These are phyloP conservation scores for Gnaphalium uliginosum DNA, from an alignment of 129 eudicot genomes.

Conservation along the genomic window DNA sequence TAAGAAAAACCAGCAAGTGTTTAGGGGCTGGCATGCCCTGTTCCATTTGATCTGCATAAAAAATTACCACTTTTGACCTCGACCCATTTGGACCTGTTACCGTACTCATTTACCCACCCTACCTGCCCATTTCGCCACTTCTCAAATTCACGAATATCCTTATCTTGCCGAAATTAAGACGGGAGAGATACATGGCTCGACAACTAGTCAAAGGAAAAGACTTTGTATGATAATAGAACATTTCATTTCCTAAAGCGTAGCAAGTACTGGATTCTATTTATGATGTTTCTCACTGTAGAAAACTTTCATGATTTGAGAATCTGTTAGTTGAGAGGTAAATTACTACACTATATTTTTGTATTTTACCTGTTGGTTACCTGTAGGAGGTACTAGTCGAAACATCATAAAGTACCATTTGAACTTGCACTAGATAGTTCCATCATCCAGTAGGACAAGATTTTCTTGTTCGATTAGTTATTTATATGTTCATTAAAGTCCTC, in stretches of 20 bases:
- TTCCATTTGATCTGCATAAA: too few species aligned
- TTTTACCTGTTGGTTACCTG: slow-evolving; percentile 28
- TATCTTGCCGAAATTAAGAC: slow-evolving; percentile 24
- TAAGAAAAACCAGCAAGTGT: too few species aligned
- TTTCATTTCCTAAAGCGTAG: background rate
- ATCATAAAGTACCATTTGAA: slow-evolving; percentile 23
- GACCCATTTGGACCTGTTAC: too few species aligned
- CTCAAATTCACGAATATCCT: too few species aligned
- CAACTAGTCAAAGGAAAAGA: slow-evolving; percentile 47
- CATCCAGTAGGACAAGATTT: background rate
- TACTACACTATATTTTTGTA: slow-evolving; percentile 1
- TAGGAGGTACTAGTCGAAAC: slow-evolving; percentile 38
- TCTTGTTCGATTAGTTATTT: background rate
- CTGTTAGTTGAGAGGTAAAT: slow-evolving; percentile 33
- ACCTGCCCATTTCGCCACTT: too few species aligned
- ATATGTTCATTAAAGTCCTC: too few species aligned
- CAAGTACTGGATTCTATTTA: too few species aligned
- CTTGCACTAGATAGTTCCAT: slow-evolving; percentile 29
- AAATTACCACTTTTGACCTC: too few species aligned
- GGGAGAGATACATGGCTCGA: slow-evolving; percentile 25
- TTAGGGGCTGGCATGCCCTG: too few species aligned
- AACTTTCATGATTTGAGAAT: too few species aligned
- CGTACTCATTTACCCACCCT: too few species aligned
- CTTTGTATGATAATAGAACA: slow-evolving; percentile 25
- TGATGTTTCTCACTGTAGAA: too few species aligned